Percentiles rank a stretch among this genome's conserved stretches.
phyloP scores from a whole-genome alignment of 2,329 filamentous ascomycete species.

The Hortaea werneckii region DNA sequence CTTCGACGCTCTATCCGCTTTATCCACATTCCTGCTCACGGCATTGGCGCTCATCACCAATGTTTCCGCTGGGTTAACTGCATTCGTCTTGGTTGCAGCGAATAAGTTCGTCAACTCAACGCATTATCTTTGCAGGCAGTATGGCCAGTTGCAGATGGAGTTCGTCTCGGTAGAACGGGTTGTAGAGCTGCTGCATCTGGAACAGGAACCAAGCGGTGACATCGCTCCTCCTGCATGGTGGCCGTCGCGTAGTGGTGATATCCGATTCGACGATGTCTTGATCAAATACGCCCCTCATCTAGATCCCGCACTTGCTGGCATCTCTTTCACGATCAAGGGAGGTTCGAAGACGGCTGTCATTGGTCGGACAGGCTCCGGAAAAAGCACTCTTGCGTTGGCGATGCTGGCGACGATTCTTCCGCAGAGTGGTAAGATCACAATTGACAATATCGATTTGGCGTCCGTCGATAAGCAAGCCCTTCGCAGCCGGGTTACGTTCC shows the following conservation, averaged over 20 bases:
- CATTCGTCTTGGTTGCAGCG: constrained; percentile 70
- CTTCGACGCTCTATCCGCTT: constrained; percentile 61
- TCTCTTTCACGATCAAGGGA: constrained; percentile 65
- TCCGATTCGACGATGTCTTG: constrained; percentile 66
- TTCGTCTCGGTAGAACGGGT: constrained; percentile 85
- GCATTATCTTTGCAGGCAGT: constrained; percentile 64
- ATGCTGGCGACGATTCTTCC: constrained; percentile 49
- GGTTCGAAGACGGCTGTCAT: constrained; percentile 71
- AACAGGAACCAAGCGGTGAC: constrained; percentile 60
- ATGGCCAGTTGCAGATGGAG: constrained; percentile 81
- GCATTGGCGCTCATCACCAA: constrained; percentile 62
- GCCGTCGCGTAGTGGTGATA: constrained; percentile 62
- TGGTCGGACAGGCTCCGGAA: constrained; percentile 72
- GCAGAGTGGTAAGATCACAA: constrained; percentile 44
- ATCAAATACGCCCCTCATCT: constrained; percentile 71
- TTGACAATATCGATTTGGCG: constrained; percentile 53
- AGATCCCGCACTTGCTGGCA: constrained; percentile 57
- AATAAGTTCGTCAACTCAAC: constrained; percentile 59
- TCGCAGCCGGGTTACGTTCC: constrained; percentile 53
- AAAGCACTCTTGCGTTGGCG: constrained; percentile 61
- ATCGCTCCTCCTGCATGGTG: constrained; percentile 63
- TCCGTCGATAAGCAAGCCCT: constrained; percentile 50
- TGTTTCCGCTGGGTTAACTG: constrained; percentile 68
- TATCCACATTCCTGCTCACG: constrained; percentile 64
- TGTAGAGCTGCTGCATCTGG: constrained; percentile 68